phyloP scores from a whole-genome alignment of 148 eudicot genomes.

The Rhododendron simsii region DNA sequence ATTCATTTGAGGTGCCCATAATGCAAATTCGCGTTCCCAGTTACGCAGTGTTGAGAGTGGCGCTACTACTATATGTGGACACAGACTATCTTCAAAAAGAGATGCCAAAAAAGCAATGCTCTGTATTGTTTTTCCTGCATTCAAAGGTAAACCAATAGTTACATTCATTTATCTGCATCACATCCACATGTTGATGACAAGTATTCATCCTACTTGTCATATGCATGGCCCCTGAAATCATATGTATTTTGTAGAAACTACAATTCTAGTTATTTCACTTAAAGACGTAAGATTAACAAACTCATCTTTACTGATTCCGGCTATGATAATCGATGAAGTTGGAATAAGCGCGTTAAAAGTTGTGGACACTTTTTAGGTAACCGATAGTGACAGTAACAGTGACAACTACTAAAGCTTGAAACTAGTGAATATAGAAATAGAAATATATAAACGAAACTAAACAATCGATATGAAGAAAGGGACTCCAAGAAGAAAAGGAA shows the following conservation, averaged over 20 bases:
- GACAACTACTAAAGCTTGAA: background rate
- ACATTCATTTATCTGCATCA: background rate
- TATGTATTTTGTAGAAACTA: background rate
- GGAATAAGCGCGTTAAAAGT: background rate
- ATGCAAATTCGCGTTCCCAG: conserved; percentile 98
- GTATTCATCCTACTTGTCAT: background rate
- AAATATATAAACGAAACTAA: background rate
- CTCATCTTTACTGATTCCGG: background rate
- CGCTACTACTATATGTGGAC: conserved; percentile 89
- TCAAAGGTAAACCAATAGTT: conserved; percentile 5
- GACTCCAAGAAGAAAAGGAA: background rate
- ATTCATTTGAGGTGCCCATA: conserved; percentile 98
- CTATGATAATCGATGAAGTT: background rate
- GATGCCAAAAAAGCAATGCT: conserved; percentile 95
- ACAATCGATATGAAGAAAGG: background rate
- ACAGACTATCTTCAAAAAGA: conserved; percentile 57
- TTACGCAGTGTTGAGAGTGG: conserved; percentile 95
- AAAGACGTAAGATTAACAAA: background rate
- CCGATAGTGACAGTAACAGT: background rate
- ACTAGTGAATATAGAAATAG: background rate
- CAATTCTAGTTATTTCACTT: background rate
- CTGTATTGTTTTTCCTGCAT: conserved; percentile 96
- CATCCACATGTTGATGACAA: background rate
- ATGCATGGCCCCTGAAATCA: background rate
- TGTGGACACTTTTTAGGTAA: background rate